phyloP scores from a whole-genome alignment of 345 rosid species.

The Brassica incana region DNA sequence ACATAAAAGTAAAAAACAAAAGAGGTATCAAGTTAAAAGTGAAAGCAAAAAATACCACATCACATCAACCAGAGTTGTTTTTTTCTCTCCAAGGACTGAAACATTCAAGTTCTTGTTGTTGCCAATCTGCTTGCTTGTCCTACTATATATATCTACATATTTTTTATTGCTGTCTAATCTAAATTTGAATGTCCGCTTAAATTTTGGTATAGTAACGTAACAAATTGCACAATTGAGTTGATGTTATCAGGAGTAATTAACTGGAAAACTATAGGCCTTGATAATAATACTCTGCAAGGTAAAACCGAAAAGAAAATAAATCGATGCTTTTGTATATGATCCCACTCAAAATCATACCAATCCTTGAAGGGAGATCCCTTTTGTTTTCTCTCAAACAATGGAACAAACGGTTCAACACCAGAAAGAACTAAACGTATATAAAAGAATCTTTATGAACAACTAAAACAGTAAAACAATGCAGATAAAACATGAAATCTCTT shows the following conservation, averaged over 20 bases:
- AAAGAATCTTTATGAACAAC: conserved; percentile 27
- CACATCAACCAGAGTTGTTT: neutral
- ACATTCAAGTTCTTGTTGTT: neutral
- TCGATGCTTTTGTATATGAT: conserved; percentile 36
- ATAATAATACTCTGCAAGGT: neutral
- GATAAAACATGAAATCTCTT: conserved; percentile 29
- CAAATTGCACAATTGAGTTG: neutral
- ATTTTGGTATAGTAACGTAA: too few species aligned
- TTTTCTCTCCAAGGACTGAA: too few species aligned
- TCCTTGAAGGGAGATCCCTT: conserved; percentile 24
- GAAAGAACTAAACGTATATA: neutral
- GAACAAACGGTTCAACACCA: conserved; percentile 33
- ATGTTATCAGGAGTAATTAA: too few species aligned
- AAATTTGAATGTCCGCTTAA: too few species aligned
- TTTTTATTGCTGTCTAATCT: too few species aligned
- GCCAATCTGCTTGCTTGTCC: neutral
- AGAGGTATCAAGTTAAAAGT: neutral
- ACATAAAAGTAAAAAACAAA: neutral
- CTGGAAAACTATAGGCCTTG: neutral
- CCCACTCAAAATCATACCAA: conserved; percentile 39
- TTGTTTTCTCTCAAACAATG: conserved; percentile 36
- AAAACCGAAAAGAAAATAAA: neutral
- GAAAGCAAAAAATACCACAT: neutral
- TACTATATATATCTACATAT: neutral
- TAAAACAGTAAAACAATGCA: conserved; percentile 26